These are phyloP conservation scores for Hordeum pubiflorum DNA, from an alignment of 202 grass and related monocot genomes.

Conservation along the genomic window DNA sequence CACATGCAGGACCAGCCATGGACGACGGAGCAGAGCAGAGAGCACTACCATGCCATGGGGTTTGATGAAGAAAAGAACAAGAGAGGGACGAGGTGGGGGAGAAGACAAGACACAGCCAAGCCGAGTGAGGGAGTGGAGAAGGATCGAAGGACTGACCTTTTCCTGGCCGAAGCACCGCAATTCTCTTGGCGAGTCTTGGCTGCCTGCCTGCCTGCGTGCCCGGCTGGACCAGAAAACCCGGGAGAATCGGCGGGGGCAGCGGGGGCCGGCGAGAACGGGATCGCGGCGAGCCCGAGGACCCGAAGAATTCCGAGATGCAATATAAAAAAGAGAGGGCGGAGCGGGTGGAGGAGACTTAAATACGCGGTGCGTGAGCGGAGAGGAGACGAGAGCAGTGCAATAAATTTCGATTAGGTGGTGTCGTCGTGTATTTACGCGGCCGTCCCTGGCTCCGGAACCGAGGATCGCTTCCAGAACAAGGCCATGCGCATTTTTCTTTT, in stretches of 20 bases:
- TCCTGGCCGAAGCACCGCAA: conserved; percentile 11
- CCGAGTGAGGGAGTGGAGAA: background rate
- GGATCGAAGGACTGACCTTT: background rate
- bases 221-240: conserved; percentile 17
- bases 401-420: conserved; percentile 30
- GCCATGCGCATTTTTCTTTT: background rate
- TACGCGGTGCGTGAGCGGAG: conserved; percentile 25
- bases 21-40: background rate
- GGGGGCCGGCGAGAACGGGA: conserved; percentile 23
- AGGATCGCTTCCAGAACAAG: conserved; percentile 28
- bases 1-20: conserved; percentile 11
- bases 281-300: conserved; percentile 45
- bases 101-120: background rate
- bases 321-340: background rate
- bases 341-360: conserved; percentile 34
- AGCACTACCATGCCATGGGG: background rate
- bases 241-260: conserved; percentile 32
- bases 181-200: background rate
- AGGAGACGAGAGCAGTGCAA: conserved; percentile 13
- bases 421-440: conserved; percentile 1
- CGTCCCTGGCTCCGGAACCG: background rate
- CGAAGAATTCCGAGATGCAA: conserved; percentile 33
- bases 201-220: background rate
- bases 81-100: background rate
- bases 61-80: background rate